Evolutionary conservation across 129 eudicot genomes (phyloP), one percentile per base, ranked within the genome.

Genomic region (Glebionis coronaria): DNA sequence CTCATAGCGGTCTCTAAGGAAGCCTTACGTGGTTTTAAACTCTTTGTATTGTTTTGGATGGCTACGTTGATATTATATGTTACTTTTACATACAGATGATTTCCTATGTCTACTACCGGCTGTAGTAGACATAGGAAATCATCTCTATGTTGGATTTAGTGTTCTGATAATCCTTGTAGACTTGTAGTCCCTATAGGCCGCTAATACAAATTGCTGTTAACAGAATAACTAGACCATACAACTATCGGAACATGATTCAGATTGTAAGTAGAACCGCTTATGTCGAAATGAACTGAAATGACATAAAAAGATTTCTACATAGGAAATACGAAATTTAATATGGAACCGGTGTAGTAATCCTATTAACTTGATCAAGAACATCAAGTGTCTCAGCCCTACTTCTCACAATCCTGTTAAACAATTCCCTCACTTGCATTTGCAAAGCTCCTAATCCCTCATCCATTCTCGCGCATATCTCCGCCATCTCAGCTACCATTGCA

Each of bases 361-460:
- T 86, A 23, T 69, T 73, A 0, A 80, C 82, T 68, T 93, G 98
- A 62, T 93, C 98, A 82, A 93, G 72, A 21, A 93, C 79, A 63
- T 86, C 95, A 65, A 88, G 82, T n/a, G 84, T 68, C 69, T 82
- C 96, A 12, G 77, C 82, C 56, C 97, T 85, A 63, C 90, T 84
- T 83, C 88, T 88, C 50, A 86, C 90, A n/a, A n/a, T n/a, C 82
- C 97, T 75, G 81, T 86, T 87, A 50, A 93, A 93, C 78, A 93
- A 83, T 38, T 93, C 95, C 23, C 95, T 79, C 19, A 88, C 81
- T 69, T 86, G 92, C 57, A 67, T 75, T 35, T 86, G 90, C 45
- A 93, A 44, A 9, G 97, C 86, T 45, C 20, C 82, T 72, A 86
- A 65, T 20, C 94, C 96, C 12, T 84, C 97, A 74, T 82, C 95